These are phyloP conservation scores for Nannizziopsis arthrosporioides DNA, from an alignment of 2,329 filamentous ascomycete genomes.

Conservation along the genomic window DNA sequence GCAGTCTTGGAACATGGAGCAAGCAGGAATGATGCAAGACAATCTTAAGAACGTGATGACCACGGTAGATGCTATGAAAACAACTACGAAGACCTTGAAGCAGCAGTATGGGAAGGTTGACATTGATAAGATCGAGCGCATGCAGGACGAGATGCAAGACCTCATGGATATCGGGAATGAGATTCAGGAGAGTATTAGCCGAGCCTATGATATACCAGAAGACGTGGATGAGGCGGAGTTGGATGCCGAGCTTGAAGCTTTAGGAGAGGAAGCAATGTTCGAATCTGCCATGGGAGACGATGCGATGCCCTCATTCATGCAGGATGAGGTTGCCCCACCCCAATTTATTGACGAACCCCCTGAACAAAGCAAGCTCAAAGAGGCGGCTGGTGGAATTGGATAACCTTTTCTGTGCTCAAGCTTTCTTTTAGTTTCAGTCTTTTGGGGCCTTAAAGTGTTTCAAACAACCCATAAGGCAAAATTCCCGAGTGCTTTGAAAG, in stretches of 20 bases:
- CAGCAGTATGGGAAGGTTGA: slow-evolving; percentile 96
- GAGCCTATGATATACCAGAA: slow-evolving; percentile 89
- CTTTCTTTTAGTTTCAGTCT: not conserved
- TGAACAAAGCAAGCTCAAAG: slow-evolving; percentile 64
- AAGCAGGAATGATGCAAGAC: slow-evolving; percentile 96
- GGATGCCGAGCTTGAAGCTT: slow-evolving; percentile 87
- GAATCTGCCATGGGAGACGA: slow-evolving; percentile 55
- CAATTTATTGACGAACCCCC: slow-evolving; percentile 91
- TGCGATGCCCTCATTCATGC: slow-evolving; percentile 68
- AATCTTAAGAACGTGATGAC: slow-evolving; percentile 98
- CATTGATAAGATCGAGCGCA: slow-evolving; percentile 89
- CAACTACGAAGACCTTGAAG: slow-evolving; percentile 80
- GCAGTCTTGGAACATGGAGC: slow-evolving; percentile 99
- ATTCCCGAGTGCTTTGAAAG: too few species aligned
- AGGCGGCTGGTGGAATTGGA: slow-evolving; percentile 47
- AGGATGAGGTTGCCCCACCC: slow-evolving; percentile 69
- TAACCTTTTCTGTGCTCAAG: not conserved
- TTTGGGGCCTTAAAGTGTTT: not conserved
- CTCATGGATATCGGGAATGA: slow-evolving; percentile 96
- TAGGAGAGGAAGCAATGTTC: slow-evolving; percentile 87
- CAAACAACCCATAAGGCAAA: too few species aligned
- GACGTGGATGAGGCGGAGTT: slow-evolving; percentile 94
- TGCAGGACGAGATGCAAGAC: slow-evolving; percentile 99
- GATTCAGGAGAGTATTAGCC: slow-evolving; percentile 85
- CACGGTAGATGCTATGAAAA: slow-evolving; percentile 94